Evolutionary conservation across 768 basidiomycete genomes (phyloP).

Genomic region (Neoboletus brunneissimus): DNA sequence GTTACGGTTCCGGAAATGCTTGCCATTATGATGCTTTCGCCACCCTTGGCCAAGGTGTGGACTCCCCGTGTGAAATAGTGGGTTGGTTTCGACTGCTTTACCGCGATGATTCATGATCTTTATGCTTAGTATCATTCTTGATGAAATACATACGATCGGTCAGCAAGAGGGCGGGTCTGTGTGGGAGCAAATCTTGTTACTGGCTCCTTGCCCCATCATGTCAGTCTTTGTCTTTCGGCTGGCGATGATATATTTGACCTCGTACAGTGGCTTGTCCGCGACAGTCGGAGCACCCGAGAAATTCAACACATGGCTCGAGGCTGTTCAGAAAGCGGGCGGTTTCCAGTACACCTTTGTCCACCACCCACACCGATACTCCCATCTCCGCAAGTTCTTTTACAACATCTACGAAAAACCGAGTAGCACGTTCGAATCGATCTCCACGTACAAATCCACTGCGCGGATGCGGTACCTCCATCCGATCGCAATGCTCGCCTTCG

Average conservation of each 20-base stretch:
- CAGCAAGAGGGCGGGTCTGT: slow-evolving; percentile 66
- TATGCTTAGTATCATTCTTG: slow-evolving; percentile 55
- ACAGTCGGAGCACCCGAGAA: slow-evolving; percentile 63
- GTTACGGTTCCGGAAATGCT: slow-evolving; percentile 74
- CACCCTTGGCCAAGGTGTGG: slow-evolving; percentile 59
- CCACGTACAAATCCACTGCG: slow-evolving; percentile 35
- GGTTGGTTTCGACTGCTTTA: slow-evolving; percentile 1
- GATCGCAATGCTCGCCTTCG: slow-evolving; percentile 55
- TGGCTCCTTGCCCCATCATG: slow-evolving; percentile 74
- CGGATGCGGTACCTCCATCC: slow-evolving; percentile 62
- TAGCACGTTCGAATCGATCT: slow-evolving; percentile 36
- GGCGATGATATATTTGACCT: neutral
- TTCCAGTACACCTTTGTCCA: slow-evolving; percentile 58
- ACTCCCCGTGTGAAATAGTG: slow-evolving; percentile 60
- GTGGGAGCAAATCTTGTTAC: slow-evolving; percentile 72
- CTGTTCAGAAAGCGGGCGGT: slow-evolving; percentile 57
- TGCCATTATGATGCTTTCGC: slow-evolving; percentile 66
- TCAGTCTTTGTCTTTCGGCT: slow-evolving; percentile 31
- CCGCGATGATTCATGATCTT: neutral
- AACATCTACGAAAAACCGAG: slow-evolving; percentile 26
- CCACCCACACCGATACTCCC: slow-evolving; percentile 69
- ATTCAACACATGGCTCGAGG: slow-evolving; percentile 64
- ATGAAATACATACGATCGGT: slow-evolving; percentile 60
- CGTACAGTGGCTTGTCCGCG: slow-evolving; percentile 61
- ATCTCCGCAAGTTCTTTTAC: slow-evolving; percentile 68